Evolutionary conservation across 805 yeast genomes (phyloP).

Genomic region (Yarrowia osloensis): DNA sequence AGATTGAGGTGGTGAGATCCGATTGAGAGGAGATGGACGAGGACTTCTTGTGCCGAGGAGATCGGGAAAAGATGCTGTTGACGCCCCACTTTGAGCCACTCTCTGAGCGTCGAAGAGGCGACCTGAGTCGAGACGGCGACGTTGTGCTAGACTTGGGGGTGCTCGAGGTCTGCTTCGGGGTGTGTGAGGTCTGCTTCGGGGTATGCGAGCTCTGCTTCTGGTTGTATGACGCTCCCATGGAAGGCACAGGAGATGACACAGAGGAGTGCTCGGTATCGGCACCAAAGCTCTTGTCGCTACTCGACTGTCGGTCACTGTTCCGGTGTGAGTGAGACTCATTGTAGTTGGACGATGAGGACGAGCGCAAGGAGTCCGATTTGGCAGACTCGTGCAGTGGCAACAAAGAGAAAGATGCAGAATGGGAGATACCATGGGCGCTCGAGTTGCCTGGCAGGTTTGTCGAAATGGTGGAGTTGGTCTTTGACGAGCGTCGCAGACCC

Average conservation of each 20-base stretch:
- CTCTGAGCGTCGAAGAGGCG: slow-evolving; percentile 12
- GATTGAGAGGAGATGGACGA: neutral
- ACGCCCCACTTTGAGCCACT: slow-evolving; percentile 8
- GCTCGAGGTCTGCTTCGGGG: neutral
- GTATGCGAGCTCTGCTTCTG: neutral
- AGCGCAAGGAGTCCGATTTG: neutral
- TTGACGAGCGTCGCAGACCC: neutral
- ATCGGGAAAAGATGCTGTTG: slow-evolving; percentile 1
- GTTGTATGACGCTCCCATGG: neutral
- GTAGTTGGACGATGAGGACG: neutral
- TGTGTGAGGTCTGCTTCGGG: neutral
- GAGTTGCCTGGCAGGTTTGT: neutral
- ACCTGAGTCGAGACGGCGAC: slow-evolving; percentile 9
- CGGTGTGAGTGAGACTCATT: slow-evolving; percentile 4
- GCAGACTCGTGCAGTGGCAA: neutral
- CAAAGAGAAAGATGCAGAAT: neutral
- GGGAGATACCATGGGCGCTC: neutral
- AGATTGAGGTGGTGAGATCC: neutral
- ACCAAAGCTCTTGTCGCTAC: slow-evolving; percentile 10
- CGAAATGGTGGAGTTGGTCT: slow-evolving; percentile 8
- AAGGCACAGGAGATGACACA: neutral
- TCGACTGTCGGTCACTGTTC: slow-evolving; percentile 5
- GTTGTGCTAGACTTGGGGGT: neutral
- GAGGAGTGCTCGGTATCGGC: slow-evolving; percentile 8
- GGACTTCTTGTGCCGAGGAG: slow-evolving; percentile 19